Base-by-base conservation (phyloP, 208 protist genomes). In the Porcisia deanei region DNA sequence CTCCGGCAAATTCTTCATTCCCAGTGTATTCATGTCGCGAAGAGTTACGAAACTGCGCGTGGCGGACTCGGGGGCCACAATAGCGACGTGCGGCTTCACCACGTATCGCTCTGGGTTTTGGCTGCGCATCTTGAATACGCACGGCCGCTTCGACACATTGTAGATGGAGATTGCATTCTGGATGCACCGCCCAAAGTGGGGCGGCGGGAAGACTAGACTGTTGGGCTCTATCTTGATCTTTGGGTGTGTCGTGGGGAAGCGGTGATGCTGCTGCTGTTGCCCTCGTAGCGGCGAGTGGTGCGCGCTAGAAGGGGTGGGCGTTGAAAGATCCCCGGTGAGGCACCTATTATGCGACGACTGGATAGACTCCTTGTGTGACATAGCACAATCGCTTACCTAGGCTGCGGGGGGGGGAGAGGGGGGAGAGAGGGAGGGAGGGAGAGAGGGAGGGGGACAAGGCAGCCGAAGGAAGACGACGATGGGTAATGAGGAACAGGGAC, bases 61-160 rank as follows among this genome's bases (percentile, higher is more conserved):
- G 55, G 85, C 87, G 3, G 82, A 86, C 57, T 84, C 76, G 0
- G 91, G 80, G 2, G 80, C 77, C 49, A 93, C 69, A 2, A 89
- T 68, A 20, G 86, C 88, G 18, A 85, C 82, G 72, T 85, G 87
- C 49, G 88, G 91, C 79, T 88, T 90, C 16, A 81, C 89, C n/a
- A 91, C 82, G 81, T 92, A 95, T 10, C 87, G 84, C 67, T 83
- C 70, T 8, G 91, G 91, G 71, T 88, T 88, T 59, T 86, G 82
- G 54, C 82, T 83, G 52, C 82, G 83, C 61, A 95, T 77, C 73
- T 95, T 95, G 72, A 88, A 95, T 5, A 93, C 80, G 65, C 87
- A 90, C 30, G 82, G 76, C 58, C 76, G 58, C 47, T 80, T 79
- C 1, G 79, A 81, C 1, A 84, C 85, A 80, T 95, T 95, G 82